Evolutionary conservation across 176 grass and related monocot genomes (phyloP), one percentile per base, ranked within the genome.

Genomic region (Carex scoparia): DNA sequence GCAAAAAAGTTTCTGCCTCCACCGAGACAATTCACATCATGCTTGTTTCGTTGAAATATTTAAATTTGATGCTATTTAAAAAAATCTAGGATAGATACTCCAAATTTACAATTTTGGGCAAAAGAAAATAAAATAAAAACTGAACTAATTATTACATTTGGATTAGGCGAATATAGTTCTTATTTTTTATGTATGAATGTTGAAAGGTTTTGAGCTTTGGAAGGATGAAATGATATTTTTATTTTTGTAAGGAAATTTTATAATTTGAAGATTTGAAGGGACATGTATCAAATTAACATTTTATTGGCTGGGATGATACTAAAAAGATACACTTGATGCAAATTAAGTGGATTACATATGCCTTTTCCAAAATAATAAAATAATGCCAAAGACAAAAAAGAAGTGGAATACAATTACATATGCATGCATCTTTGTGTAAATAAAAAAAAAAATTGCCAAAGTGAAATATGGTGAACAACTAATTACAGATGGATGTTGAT

Each of bases 331-430:
- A 78, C 4, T 78, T 15, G 49, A 32, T 14, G 11, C 10, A 77
- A 77, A 77, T 77, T 32, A 56, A 77, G 73, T 77, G 48, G 73
- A 77, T 56, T 77, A 56, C 49, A 57, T 77, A 77, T 77, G 49
- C 53, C 74, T 54, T 76, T 76, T 4, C 71, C 4, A 7, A 76
- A 54, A 75, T 54, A 76, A 76, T 51, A 54, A 76, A 76, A 51
- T 5, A 76, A 30, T 61, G 58, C 7, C 4, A 76, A 53, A 75
- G n/a, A 5, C 4, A 53, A 46, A 73, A 48, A 75, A 75, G n/a
- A 75, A 75, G 44, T 75, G 70, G 44, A 30, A 51, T 74, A 74
- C 42, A 28, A 53, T 75, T 75, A 75, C 70, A 74, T 75, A 75
- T 75, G 42, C 42, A 51, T 53, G 70, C 70, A 75, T 75, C 70